Evolutionary conservation across 1,284 basidiomycete species (phyloP), one percentile per base, ranked within the genome.

Genomic region (Cutaneotrichosporon arboriforme): DNA sequence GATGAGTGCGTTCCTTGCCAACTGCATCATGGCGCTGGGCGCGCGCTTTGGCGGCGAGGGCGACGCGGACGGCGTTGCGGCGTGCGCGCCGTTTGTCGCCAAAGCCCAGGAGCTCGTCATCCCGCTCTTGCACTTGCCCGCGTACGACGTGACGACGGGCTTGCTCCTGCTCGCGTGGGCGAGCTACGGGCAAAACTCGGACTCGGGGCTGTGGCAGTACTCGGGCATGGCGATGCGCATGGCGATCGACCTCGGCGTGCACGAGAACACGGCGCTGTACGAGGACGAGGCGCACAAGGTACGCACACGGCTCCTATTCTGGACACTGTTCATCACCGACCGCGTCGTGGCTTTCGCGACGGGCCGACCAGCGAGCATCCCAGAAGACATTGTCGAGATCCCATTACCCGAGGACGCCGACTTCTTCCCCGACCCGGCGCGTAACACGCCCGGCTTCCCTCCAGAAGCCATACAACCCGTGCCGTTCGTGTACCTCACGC

Each of bases 351-450:
- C 76, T 8, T 76, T 78, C 46, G 64, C 57, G 4, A 65, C 62
- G 0, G 66, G 68, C 21, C 52, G 68, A 43, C 69, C 74, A 1
- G 64, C 66, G 0, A 66, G 67, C 36, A 76, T 78, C 41, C 70
- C 71, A 3, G 77, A 77, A 56, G 76, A 76, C 42, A 70, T 75
- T 34, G 70, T 78, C 37, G 77, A 78, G 55, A 72, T 78, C 9
- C 75, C 76, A 9, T 54, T 78, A 8, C 77, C 77, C 0, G 59
- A 61, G 20, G 73, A 77, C 54, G 64, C 69, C 41, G 76, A 78
- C 46, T 73, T 77, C 53, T 74, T 68, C 54, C 75, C 69, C 20
- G 71, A 73, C 58, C 73, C 69, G 17, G 62, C 70, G 5, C 59
- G 65, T 31, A 66, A 69, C 50, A 60, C 54, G 14, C 56, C 63